phyloP scores from a whole-genome alignment of 2,329 filamentous ascomycete genomes.

The Calonectria pseudoturangicola region DNA sequence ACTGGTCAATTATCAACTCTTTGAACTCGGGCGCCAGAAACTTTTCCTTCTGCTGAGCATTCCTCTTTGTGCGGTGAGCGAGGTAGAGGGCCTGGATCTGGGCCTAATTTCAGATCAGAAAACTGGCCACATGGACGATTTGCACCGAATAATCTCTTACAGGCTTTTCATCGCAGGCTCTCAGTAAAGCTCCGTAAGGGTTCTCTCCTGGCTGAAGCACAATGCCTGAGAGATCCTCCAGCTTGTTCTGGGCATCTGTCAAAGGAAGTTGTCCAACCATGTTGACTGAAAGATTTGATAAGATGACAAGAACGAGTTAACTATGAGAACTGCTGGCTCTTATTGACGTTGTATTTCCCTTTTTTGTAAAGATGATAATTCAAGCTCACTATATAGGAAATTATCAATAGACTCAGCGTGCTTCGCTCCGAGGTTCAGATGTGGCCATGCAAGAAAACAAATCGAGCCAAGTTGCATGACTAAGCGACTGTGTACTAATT shows the following conservation, averaged over 20 bases:
- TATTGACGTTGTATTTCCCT: background rate
- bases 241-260: slow-evolving; percentile 67
- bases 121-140: background rate
- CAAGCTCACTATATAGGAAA: background rate
- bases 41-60: slow-evolving; percentile 83
- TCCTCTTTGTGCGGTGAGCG: slow-evolving; percentile 83
- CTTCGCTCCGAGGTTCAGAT: too few relatives aligned
- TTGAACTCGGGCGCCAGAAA: slow-evolving; percentile 81
- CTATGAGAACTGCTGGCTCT: too few relatives aligned
- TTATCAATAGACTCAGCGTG: background rate
- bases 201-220: slow-evolving; percentile 75
- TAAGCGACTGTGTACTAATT: slow-evolving; percentile 25
- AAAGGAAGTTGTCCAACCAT: slow-evolving; percentile 45
- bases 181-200: slow-evolving; percentile 84
- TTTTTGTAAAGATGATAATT: background rate
- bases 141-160: slow-evolving; percentile 66
- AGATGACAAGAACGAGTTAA: background rate
- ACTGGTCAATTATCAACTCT: slow-evolving; percentile 84
- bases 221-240: slow-evolving; percentile 74
- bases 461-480: slow-evolving; percentile 24
- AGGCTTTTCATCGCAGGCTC: slow-evolving; percentile 78
- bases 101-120: slow-evolving; percentile 63
- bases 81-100: slow-evolving; percentile 84
- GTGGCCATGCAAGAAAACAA: background rate
- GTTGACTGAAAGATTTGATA: background rate